Percentiles rank a stretch among this genome's conserved stretches.
These are phyloP conservation scores for Globisporangium irregulare DNA, from an alignment of 352 stramenopile species.

Conservation along the genomic window DNA sequence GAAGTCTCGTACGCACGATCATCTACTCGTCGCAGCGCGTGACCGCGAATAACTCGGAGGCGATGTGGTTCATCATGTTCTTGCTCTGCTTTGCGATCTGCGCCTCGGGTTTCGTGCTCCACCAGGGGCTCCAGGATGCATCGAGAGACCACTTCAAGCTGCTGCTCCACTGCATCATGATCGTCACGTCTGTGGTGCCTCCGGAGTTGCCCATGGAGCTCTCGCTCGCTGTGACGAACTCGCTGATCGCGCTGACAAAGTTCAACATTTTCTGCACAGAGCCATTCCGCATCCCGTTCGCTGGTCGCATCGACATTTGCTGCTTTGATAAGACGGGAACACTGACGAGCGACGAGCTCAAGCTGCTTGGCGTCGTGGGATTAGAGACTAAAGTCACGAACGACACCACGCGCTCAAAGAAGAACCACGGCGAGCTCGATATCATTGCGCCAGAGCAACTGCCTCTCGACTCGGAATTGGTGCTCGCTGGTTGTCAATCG, in stretches of 20 bases:
- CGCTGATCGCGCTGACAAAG: slow-evolving; percentile 85
- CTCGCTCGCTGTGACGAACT: slow-evolving; percentile 92
- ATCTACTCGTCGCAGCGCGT: slow-evolving; percentile 92
- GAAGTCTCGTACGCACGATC: slow-evolving; percentile 93
- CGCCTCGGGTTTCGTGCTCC: slow-evolving; percentile 83
- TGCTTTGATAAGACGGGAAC: slow-evolving; percentile 97
- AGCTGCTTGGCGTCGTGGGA: slow-evolving; percentile 39
- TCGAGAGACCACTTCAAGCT: slow-evolving; percentile 88
- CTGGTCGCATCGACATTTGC: slow-evolving; percentile 88
- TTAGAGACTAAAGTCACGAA: slow-evolving; percentile 11
- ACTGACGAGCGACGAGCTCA: slow-evolving; percentile 91
- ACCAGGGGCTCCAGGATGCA: slow-evolving; percentile 40
- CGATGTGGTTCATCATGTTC: slow-evolving; percentile 91
- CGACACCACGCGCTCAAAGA: not conserved
- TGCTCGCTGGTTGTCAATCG: slow-evolving; percentile 88
- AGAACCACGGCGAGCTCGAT: slow-evolving; percentile 23
- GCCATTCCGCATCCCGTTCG: slow-evolving; percentile 92
- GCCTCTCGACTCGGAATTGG: slow-evolving; percentile 34
- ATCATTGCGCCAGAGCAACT: slow-evolving; percentile 32
- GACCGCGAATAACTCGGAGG: slow-evolving; percentile 88
- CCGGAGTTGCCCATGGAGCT: slow-evolving; percentile 96
- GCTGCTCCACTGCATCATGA: slow-evolving; percentile 94
- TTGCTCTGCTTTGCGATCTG: slow-evolving; percentile 90
- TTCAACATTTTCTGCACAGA: slow-evolving; percentile 93
- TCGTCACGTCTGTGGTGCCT: slow-evolving; percentile 94